A percentile compares a stretch with the other conserved stretches of the same genome.
Evolutionary conservation across 164 flowering plant genomes (phyloP).

Genomic region (Aristolochia contorta): DNA sequence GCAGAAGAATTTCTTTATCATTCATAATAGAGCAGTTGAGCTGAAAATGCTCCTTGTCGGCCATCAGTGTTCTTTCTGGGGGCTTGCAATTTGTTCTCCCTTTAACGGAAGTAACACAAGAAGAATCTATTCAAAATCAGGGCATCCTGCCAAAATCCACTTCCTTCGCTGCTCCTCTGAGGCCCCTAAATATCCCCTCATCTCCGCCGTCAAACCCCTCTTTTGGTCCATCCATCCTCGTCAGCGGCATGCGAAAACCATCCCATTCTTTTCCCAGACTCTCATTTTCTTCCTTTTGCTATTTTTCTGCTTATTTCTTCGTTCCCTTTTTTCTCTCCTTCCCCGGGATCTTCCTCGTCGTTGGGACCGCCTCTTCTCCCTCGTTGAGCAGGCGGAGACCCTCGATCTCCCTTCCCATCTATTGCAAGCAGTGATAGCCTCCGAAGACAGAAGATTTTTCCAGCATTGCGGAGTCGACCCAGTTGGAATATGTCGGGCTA

Average conservation of each 20-base stretch:
- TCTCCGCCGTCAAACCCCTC: background rate
- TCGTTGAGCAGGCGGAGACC: conserved; percentile 21
- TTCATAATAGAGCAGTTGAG: too few species aligned
- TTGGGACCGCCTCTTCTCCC: conserved; percentile 24
- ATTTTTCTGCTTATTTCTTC: conserved; percentile 18
- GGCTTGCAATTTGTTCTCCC: too few species aligned
- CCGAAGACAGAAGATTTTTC: conserved; percentile 37
- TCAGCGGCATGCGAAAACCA: background rate
- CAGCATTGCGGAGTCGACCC: conserved; percentile 35
- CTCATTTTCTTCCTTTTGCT: background rate
- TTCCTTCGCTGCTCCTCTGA: background rate
- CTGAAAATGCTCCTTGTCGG: too few species aligned
- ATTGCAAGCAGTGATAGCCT: conserved; percentile 32
- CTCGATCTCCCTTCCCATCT: conserved; percentile 24
- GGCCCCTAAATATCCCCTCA: background rate
- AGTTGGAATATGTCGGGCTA: conserved; percentile 31
- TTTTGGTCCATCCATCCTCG: background rate
- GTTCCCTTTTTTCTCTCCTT: conserved; percentile 15
- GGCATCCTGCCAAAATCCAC: background rate
- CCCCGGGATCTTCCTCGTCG: conserved; percentile 26
- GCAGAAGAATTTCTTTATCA: too few species aligned
- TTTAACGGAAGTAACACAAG: too few species aligned
- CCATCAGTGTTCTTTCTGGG: too few species aligned
- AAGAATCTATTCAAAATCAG: too few species aligned
- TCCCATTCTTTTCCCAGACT: background rate